A percentile compares a stretch with the other conserved stretches of the same genome.
phyloP scores from a whole-genome alignment of 176 grass and related monocot genomes.

The Cocos nucifera region DNA sequence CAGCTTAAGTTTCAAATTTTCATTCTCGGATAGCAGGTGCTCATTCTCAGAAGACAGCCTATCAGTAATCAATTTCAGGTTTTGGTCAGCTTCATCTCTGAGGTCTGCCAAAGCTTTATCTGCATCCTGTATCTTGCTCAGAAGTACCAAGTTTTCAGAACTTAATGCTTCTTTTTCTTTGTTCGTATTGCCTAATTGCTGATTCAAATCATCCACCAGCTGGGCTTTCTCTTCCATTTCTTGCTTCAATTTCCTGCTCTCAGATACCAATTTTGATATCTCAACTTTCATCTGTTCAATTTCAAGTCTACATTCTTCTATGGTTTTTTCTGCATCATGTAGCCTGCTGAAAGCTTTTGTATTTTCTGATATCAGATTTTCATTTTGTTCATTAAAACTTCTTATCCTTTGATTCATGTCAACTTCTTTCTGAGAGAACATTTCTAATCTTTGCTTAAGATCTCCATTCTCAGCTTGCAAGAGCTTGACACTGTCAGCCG shows the following conservation, averaged over 20 bases:
- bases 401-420: slow-evolving; percentile 27
- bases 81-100: slow-evolving; percentile 8
- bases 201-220: slow-evolving; percentile 45
- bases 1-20: slow-evolving; percentile 41
- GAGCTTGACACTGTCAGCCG: neutral
- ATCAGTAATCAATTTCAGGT: slow-evolving; percentile 12
- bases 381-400: slow-evolving; percentile 28
- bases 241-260: slow-evolving; percentile 22
- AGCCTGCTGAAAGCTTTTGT: slow-evolving; percentile 16
- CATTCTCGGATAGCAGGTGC: slow-evolving; percentile 41
- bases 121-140: neutral
- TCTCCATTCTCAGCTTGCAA: slow-evolving; percentile 19
- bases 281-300: slow-evolving; percentile 19
- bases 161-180: slow-evolving; percentile 45
- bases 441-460: slow-evolving; percentile 24
- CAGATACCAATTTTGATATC: slow-evolving; percentile 7
- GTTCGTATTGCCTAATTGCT: slow-evolving; percentile 37
- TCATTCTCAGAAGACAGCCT: slow-evolving; percentile 32
- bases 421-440: slow-evolving; percentile 22
- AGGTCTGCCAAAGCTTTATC: slow-evolving; percentile 3
- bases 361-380: slow-evolving; percentile 36
- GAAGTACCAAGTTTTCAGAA: slow-evolving; percentile 1
- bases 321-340: slow-evolving; percentile 10
- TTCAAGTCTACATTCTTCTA: slow-evolving; percentile 12
- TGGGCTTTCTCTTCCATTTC: slow-evolving; percentile 33